Evolutionary conservation across 805 yeast genomes (phyloP).

Genomic region (Suhomyces sp.): DNA sequence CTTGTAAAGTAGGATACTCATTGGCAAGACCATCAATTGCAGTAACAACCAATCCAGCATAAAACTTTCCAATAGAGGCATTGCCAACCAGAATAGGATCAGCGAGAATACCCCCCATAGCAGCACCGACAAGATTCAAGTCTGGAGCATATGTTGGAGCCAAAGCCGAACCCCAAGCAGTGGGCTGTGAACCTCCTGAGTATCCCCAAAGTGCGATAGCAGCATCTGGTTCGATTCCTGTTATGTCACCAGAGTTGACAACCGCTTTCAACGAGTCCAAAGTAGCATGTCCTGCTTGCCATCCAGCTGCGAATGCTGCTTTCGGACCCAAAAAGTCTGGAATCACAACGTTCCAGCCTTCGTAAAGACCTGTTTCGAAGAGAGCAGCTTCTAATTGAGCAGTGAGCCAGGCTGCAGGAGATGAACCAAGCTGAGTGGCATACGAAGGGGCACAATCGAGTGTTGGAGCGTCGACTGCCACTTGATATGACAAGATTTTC

Average conservation of each 20-base stretch:
- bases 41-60: conserved; percentile 30
- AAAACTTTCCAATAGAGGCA: conserved; percentile 23
- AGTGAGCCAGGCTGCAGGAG: conserved; percentile 11
- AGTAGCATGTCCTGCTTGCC: conserved; percentile 29
- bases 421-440: conserved; percentile 17
- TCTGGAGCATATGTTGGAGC: conserved; percentile 41
- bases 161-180: conserved; percentile 38
- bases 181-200: conserved; percentile 40
- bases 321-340: conserved; percentile 39
- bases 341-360: conserved; percentile 34
- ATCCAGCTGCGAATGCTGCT: conserved; percentile 32
- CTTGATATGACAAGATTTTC: conserved; percentile 28
- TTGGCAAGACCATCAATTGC: conserved; percentile 31
- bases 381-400: conserved; percentile 17
- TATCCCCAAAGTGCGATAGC: conserved; percentile 32
- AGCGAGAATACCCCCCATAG: conserved; percentile 37
- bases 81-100: conserved; percentile 30
- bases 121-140: conserved; percentile 28
- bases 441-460: conserved; percentile 30
- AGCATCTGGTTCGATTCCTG: conserved; percentile 22
- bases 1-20: conserved; percentile 28
- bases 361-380: conserved; percentile 13
- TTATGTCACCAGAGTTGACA: conserved; percentile 15
- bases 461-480: conserved; percentile 28
- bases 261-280: conserved; percentile 33